Base-by-base conservation (phyloP, 2,329 filamentous ascomycete species). In the Trichothecium roseum region DNA sequence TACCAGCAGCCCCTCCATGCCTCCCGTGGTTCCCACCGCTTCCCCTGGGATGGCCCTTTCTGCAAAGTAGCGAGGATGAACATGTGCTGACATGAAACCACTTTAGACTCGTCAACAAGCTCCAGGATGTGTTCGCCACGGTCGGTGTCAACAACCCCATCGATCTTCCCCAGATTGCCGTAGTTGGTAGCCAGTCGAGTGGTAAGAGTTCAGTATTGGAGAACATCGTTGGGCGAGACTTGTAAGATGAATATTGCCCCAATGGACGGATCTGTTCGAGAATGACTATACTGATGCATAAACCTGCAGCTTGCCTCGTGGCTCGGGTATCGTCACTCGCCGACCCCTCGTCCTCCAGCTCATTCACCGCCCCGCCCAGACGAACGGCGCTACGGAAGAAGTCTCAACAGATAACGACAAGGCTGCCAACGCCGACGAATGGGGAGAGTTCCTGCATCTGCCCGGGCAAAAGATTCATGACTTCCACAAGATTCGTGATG, bases 91-190 rank as follows among this genome's bases (percentile, higher is more conserved):
- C 53, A 35, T 49, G 39, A n/a, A n/a, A 48, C 43, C 40, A 26
- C 36, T 43, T 37, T 50, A 81, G 76, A 54, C 82, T 96, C 50
- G 91, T 98, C 59, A 98, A 98, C 72, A 96, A 94, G 71, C 80
- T 98, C 32, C 91, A 98, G 61, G 91, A 98, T 85, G 91, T 98
- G 50, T 98, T 98, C 59, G 82, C 89, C 43, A 96, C 91, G 29
- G 91, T 98, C 50, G 91, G 91, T 50, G 91, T 96, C 54, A 91
- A 94, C 75, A 98, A 98, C 64, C 91, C 91, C 43, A 98, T 98
- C 71, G 91, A 98, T 68, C 68, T 98, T 45, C 91, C 91, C 37
- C 91, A 98, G 69, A 98, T 98, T 59, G 89, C 83, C 49, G 91
- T 98, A 48, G 91, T 98, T 39, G 91, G 91, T 55, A 95, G 88